phyloP scores from a whole-genome alignment of 2,329 filamentous ascomycete genomes.

The Arachnomyces sp. region DNA sequence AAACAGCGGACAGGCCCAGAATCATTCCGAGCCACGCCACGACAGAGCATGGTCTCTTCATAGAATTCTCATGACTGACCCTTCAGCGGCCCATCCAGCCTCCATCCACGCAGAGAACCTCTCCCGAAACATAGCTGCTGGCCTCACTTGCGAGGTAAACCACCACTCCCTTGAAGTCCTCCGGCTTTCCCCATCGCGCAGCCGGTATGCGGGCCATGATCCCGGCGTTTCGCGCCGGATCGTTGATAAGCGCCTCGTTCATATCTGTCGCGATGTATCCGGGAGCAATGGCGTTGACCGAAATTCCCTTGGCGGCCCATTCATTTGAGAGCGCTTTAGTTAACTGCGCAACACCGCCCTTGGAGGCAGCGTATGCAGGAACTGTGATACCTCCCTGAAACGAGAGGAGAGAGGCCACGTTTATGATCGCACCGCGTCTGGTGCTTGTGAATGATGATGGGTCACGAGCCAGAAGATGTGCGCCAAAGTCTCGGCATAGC shows the following conservation, averaged over 20 bases:
- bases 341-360: conserved; percentile 76
- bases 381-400: conserved; percentile 87
- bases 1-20: too few relatives aligned
- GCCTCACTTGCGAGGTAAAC: conserved; percentile 17
- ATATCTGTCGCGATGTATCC: conserved; percentile 93
- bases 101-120: conserved; percentile 76
- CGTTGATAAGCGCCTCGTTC: conserved; percentile 74
- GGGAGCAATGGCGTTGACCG: conserved; percentile 81
- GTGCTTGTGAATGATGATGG: conserved; percentile 40
- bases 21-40: too few relatives aligned
- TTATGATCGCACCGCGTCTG: conserved; percentile 65
- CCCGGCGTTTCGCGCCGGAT: conserved; percentile 60
- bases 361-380: conserved; percentile 77
- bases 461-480: conserved; percentile 62
- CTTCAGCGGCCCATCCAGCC: conserved; percentile 81
- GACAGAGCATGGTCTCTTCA: too few relatives aligned
- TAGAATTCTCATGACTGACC: too few relatives aligned
- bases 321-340: conserved; percentile 83
- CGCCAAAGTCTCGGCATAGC: conserved; percentile 67
- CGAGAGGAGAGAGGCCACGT: conserved; percentile 70
- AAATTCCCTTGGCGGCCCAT: conserved; percentile 72
- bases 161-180: conserved; percentile 15
- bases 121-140: conserved; percentile 27
- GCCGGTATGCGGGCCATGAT: conserved; percentile 43
- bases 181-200: conserved; percentile 14